Evolutionary conservation across 177 flowering plant species (phyloP).

Genomic region (Tripterygium wilfordii): DNA sequence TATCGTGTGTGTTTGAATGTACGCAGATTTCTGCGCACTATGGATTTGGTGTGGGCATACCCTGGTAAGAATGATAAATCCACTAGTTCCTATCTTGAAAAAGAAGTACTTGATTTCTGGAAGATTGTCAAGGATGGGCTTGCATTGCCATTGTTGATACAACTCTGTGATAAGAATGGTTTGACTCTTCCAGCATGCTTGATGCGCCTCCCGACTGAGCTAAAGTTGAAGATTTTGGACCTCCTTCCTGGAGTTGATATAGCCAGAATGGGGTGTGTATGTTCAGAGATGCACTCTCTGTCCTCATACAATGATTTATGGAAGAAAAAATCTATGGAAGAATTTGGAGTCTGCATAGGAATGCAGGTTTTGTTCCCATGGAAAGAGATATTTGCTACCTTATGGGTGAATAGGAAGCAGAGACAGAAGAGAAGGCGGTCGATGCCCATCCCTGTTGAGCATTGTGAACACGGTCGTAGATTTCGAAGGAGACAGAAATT

Average conservation of each 20-base stretch:
- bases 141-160: slow-evolving; percentile 67
- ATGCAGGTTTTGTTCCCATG: slow-evolving; percentile 14
- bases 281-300: slow-evolving; percentile 51
- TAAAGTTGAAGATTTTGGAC: slow-evolving; percentile 63
- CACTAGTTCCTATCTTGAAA: slow-evolving; percentile 22
- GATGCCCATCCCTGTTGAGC: too few species aligned
- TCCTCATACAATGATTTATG: slow-evolving; percentile 54
- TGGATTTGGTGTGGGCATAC: slow-evolving; percentile 32
- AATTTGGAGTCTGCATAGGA: too few species aligned
- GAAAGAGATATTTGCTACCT: slow-evolving; percentile 37
- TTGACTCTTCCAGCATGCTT: slow-evolving; percentile 60
- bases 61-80: slow-evolving; percentile 13
- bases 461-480: too few species aligned
- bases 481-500: too few species aligned
- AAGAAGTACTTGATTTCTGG: slow-evolving; percentile 64
- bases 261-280: slow-evolving; percentile 48
- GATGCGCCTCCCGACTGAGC: slow-evolving; percentile 63
- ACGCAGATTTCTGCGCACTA: slow-evolving; percentile 29
- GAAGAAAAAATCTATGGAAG: slow-evolving; percentile 56
- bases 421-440: slow-evolving; percentile 5
- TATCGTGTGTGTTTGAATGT: slow-evolving; percentile 34
- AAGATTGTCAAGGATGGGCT: slow-evolving; percentile 72
- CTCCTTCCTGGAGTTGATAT: slow-evolving; percentile 47
- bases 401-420: slow-evolving; percentile 29
- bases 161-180: slow-evolving; percentile 60